These are phyloP conservation scores for Colletotrichum tabaci DNA, from an alignment of 2,329 filamentous ascomycete species.

Conservation along the genomic window DNA sequence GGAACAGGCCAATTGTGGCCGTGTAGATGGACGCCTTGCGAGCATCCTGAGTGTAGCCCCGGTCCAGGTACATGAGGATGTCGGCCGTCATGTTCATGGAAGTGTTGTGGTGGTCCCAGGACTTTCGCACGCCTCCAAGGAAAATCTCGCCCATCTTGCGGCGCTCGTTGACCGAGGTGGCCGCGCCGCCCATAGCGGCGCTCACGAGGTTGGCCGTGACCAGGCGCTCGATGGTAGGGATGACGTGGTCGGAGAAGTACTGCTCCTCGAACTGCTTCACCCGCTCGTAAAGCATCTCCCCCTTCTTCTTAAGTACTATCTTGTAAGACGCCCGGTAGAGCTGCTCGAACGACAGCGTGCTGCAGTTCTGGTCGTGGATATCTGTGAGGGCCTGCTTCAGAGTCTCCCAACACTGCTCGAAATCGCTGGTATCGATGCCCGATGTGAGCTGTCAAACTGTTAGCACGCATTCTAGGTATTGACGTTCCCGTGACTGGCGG, in stretches of 20 bases:
- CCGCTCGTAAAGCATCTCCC: conserved; percentile 83
- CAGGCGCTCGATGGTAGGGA: conserved; percentile 77
- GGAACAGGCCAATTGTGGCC: conserved; percentile 88
- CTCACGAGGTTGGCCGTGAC: conserved; percentile 75
- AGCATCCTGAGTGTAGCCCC: conserved; percentile 81
- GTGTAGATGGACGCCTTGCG: conserved; percentile 85
- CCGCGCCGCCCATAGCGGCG: conserved; percentile 71
- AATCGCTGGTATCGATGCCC: conserved; percentile 75
- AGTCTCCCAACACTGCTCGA: conserved; percentile 87
- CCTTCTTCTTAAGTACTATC: conserved; percentile 90
- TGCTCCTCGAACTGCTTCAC: conserved; percentile 86
- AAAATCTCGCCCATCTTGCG: conserved; percentile 87
- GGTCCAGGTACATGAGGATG: conserved; percentile 97
- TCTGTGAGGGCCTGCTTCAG: conserved; percentile 84
- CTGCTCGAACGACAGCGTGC: conserved; percentile 92
- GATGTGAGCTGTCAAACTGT: conserved; percentile 19
- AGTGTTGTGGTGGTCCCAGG: conserved; percentile 91
- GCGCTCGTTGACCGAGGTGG: conserved; percentile 82
- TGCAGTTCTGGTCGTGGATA: conserved; percentile 94
- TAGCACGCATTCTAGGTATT: conserved; percentile 19
- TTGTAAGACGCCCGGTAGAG: conserved; percentile 96
- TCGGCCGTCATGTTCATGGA: conserved; percentile 98
- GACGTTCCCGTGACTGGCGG: not conserved
- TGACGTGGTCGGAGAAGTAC: conserved; percentile 84
- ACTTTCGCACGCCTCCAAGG: conserved; percentile 79